Evolutionary conservation across 1,284 basidiomycete species (phyloP), one percentile per base, ranked within the genome.

Genomic region (Phellinidium pouzarii): DNA sequence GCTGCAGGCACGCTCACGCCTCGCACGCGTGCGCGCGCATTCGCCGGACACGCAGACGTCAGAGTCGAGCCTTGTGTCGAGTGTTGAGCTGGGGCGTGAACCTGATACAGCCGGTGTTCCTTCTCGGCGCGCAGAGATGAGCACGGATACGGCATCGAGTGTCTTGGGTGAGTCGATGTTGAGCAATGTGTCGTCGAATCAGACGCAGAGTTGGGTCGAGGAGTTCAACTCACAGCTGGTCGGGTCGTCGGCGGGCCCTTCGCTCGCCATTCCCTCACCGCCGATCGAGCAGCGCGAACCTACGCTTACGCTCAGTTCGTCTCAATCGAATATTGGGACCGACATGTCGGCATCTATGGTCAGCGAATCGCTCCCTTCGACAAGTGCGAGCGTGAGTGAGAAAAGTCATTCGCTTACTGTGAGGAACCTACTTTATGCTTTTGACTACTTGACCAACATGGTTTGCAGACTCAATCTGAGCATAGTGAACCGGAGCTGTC

Each of bases 141-240:
- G 54, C 48, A 22, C 40, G 17, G n/a, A 44, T 3, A 45, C n/a
- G 7, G 47, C 22, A 2, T 55, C 40, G 14, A 50, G 37, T 25
- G 40, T 34, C n/a, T 29, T 42, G 48, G 44, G 38, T 12, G 44
- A 51, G 14, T 51, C 48, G 25, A 37, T 55, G 11, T 20, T 52
- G 17, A 56, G 50, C 48, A 25, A 34, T 11, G 53, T 49, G 61
- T 60, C 26, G 47, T 59, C 48, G 51, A 60, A 27, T 59, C 66
- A 31, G 68, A 61, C 71, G 2, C 64, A 71, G 40, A 82, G 78
- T 62, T 84, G 80, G 80, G 71, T 80, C 0, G 76, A 81, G 43
- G 68, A 68, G 52, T 67, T 71, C 57, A 66, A 65, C 47, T 57
- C 59, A 19, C 55, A 57, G 38, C 40, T 53, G 17, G 44, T 54